Evolutionary conservation across 1,284 basidiomycete species (phyloP), one percentile per base, ranked within the genome.

Genomic region (Leccinum pachyderme): DNA sequence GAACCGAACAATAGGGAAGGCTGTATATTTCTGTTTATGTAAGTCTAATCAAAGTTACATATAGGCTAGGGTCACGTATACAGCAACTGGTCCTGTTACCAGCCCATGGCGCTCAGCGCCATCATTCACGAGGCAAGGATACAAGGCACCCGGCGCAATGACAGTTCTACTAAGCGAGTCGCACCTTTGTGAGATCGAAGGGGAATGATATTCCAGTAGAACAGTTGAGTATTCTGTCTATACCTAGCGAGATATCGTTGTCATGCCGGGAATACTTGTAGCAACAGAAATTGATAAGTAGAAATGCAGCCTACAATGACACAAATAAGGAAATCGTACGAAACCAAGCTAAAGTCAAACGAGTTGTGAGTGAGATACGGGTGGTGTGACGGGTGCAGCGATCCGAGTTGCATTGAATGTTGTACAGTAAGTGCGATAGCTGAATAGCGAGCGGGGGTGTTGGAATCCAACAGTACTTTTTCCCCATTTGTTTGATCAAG

Each of bases 211-310:
- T 53, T 56, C 50, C 57, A 54, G 55, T 63, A 64, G 43, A 56
- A 59, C 24, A 58, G 48, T 28, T n/a, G 47, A 58, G 54, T 56
- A 53, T 57, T 63, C 54, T 67, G 61, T 70, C 63, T 69, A 69
- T 56, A 55, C 59, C 50, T 60, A 58, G 52, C 35, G 61, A 69
- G 68, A 70, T 67, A 70, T 70, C 59, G 57, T 55, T 63, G 66
- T 52, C 54, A 57, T 64, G 61, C 22, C 18, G 63, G 67, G 67
- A 63, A 68, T 71, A 69, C 57, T 59, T 62, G 68, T 69, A 62
- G 56, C 68, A 67, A 68, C 63, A 69, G 59, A 46, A 59, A 57
- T 49, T 41, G 61, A 64, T 68, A 71, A 68, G 67, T 71, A 64
- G 57, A 55, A 47, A 53, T 55, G 61, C 48, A 59, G 44, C 59